Evolutionary conservation across 257 asterid genomes (phyloP), one percentile per base, ranked within the genome.

Genomic region (Hygrophila difformis): DNA sequence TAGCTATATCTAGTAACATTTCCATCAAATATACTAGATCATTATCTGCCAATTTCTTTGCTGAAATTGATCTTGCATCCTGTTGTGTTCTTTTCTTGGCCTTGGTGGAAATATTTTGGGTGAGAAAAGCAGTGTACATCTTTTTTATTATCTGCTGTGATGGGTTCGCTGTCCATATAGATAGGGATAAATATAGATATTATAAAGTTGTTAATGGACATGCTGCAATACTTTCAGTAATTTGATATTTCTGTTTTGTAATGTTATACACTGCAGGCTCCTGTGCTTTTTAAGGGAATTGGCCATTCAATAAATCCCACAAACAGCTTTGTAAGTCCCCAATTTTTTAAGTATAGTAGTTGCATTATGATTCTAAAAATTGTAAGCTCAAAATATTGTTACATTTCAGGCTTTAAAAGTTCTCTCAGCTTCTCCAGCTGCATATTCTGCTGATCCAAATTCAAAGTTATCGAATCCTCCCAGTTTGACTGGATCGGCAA

Each of bases 361-460:
- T 44, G 19, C 37, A 0, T 39, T 18, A 28, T 18, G 17, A 38
- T 20, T 29, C 16, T 44, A 38, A 46, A 6, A 45, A 22, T 41
- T 29, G 0, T 4, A 5, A 13, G 13, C 16, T 42, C 15, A 22
- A 34, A 60, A 22, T 36, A 43, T 49, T 8, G 35, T 21, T 41
- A 26, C 19, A n/a, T 34, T 47, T 46, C 62, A 74, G 77, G 77
- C 66, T 36, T 21, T 74, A 62, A 81, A 78, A 66, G 86, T 76
- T 49, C 86, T 87, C 44, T 78, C 95, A 53, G 84, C 95, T 56
- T 87, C 95, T 22, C 71, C 84, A 24, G 74, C 93, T 19, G 95
- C 95, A 3, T 87, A 87, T 63, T 87, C 93, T 1, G 92, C 88
- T 51, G 76, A 78, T 60, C 93, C 84, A 12, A 81, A 72, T 12